A percentile compares a stretch with the other conserved stretches of the same genome.
Conservation (phyloP, 768 basidiomycete species). For the Phylloporus scabripes region DNA sequence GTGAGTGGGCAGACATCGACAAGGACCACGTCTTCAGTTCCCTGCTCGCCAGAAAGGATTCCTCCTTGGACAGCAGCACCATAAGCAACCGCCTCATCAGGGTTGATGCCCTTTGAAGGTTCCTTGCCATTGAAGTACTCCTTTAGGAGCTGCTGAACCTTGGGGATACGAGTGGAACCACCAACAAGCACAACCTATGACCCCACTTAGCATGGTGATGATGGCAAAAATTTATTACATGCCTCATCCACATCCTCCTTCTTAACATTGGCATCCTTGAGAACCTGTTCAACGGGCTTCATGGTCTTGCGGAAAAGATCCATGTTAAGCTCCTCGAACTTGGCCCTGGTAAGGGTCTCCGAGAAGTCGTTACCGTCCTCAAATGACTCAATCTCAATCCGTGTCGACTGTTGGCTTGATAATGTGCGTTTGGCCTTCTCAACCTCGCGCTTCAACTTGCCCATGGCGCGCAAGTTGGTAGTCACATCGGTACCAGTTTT, state of each 20-base stretch:
- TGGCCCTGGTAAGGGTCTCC: constrained; percentile 94
- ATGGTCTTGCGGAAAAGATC: constrained; percentile 99
- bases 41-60: constrained; percentile 93
- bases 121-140: constrained; percentile 97
- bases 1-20: constrained; percentile 97
- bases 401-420: constrained; percentile 82
- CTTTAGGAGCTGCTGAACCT: constrained; percentile 97
- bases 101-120: constrained; percentile 97
- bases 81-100: constrained; percentile 98
- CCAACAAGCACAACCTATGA: constrained; percentile 80
- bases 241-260: constrained; percentile 96
- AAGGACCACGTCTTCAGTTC: constrained; percentile 84
- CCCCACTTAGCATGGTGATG: background rate
- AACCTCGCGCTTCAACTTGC: constrained; percentile 89
- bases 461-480: constrained; percentile 75
- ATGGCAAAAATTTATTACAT: constrained; percentile 8
- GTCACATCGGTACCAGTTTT: constrained; percentile 83
- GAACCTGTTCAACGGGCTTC: constrained; percentile 98
- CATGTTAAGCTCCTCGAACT: constrained; percentile 98
- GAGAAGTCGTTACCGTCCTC: constrained; percentile 96
- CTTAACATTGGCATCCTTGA: constrained; percentile 97
- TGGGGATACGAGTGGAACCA: constrained; percentile 99
- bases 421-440: constrained; percentile 95
- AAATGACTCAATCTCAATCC: constrained; percentile 94
- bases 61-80: constrained; percentile 99